Conservation (phyloP, 805 yeast genomes). For the Cyberlindnera mycetangii region DNA sequence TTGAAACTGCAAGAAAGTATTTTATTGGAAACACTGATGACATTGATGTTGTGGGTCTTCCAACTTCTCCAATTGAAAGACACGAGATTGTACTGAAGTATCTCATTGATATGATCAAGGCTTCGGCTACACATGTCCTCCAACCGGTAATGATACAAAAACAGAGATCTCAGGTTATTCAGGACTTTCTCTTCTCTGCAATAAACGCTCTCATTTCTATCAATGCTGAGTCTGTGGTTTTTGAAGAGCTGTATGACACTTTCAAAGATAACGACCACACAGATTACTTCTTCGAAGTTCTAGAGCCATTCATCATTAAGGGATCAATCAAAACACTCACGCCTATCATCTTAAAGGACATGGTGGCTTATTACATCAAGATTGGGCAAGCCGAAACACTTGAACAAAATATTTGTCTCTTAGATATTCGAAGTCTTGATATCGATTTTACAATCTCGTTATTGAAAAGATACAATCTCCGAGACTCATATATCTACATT, state of each 20-base stretch:
- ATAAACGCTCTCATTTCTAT: slow-evolving; percentile 41
- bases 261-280: slow-evolving; percentile 31
- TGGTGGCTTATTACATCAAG: slow-evolving; percentile 51
- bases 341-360: slow-evolving; percentile 57
- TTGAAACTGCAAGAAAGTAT: slow-evolving; percentile 51
- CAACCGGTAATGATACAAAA: slow-evolving; percentile 10
- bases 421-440: slow-evolving; percentile 69
- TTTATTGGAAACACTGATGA: slow-evolving; percentile 46
- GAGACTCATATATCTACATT: slow-evolving; percentile 64
- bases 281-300: slow-evolving; percentile 44
- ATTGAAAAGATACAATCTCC: slow-evolving; percentile 53
- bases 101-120: slow-evolving; percentile 51
- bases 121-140: slow-evolving; percentile 28
- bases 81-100: slow-evolving; percentile 49
- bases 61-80: slow-evolving; percentile 41
- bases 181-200: slow-evolving; percentile 34
- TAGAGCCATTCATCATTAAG: slow-evolving; percentile 50
- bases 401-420: slow-evolving; percentile 64
- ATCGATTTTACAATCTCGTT: slow-evolving; percentile 69
- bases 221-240: slow-evolving; percentile 33
- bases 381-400: slow-evolving; percentile 44
- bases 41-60: slow-evolving; percentile 54
- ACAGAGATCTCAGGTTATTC: slow-evolving; percentile 25
- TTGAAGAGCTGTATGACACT: slow-evolving; percentile 45
- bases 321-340: slow-evolving; percentile 50